Base-by-base conservation (phyloP, 2,329 filamentous ascomycete genomes). In the Metarhizium anisopliae region DNA sequence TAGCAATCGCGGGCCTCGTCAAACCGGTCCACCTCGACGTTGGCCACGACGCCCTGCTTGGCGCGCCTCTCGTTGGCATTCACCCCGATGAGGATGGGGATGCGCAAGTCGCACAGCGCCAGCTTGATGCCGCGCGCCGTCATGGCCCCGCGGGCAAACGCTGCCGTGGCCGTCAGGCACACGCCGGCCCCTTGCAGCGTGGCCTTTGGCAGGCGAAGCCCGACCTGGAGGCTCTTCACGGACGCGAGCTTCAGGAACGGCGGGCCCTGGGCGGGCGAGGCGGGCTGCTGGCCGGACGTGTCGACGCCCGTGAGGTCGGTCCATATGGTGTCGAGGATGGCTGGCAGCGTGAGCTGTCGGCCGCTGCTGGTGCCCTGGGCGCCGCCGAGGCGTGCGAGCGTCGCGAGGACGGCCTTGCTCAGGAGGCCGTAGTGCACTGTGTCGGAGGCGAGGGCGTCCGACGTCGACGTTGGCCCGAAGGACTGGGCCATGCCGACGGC, bases 401-500 rank as follows among this genome's bases (percentile, higher is more conserved):
- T 72, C 29, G 69, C 68, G 36, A 86, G 71, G 14, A 91, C 75
- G 0, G 76, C 75, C 70, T 90, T 90, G 72, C 83, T 85, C 14
- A 91, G 75, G 10, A 74, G 77, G 2, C 88, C 87, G 64, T 92
- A 92, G 71, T 92, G 86, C 29, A 90, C 82, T 2, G 88, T 91
- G 65, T 87, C 87, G n/a, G 70, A 69, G 50, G 82, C 79, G 38
- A 92, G 78, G 8, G 72, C 72, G 70, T 92, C 88, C 4, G 69
- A 68, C 1, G 74, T 63, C 0, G 84, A 82, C 1, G 85, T 81
- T 0, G 77, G 74, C 51, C 72, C 72, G 64, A 90, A 90, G 0
- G 77, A 68, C 7, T 71, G 65, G 14, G 70, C 67, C 58, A 90
- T 77, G 3, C 75, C 77, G 3, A 90, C 75, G 20, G 78, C 76